phyloP scores from a whole-genome alignment of 371 early-diverging fungal species.

The Haplosporangium sp. region DNA sequence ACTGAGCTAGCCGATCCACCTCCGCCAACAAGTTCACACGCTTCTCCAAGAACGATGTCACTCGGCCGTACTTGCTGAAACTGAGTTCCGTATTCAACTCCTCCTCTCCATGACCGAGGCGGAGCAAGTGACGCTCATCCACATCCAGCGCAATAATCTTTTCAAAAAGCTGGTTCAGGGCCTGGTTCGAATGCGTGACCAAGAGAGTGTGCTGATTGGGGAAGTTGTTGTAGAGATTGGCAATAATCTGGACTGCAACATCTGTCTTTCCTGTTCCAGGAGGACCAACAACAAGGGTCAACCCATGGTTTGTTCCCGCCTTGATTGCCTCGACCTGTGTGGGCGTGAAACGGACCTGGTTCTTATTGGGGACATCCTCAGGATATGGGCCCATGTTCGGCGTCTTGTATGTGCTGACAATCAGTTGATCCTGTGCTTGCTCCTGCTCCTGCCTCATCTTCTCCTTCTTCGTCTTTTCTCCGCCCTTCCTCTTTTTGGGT shows the following conservation, averaged over 20 bases:
- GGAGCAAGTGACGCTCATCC: slow-evolving; percentile 90
- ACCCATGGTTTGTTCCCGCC: slow-evolving; percentile 84
- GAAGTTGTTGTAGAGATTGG: slow-evolving; percentile 91
- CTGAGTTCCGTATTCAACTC: slow-evolving; percentile 83
- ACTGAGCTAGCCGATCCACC: slow-evolving; percentile 81
- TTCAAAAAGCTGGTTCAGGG: slow-evolving; percentile 95
- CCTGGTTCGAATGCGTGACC: slow-evolving; percentile 95
- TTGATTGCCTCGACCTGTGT: slow-evolving; percentile 89
- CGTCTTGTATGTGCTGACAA: slow-evolving; percentile 68
- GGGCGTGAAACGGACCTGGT: slow-evolving; percentile 87
- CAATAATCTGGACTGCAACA: slow-evolving; percentile 94
- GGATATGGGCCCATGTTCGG: slow-evolving; percentile 83
- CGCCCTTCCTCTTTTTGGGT: slow-evolving; percentile 55
- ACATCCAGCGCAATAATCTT: slow-evolving; percentile 91
- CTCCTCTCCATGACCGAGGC: slow-evolving; percentile 95
- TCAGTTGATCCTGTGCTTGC: slow-evolving; percentile 56
- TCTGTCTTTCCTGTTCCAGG: slow-evolving; percentile 98
- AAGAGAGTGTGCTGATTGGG: slow-evolving; percentile 91
- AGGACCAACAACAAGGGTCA: slow-evolving; percentile 94
- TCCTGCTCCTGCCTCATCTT: slow-evolving; percentile 56
- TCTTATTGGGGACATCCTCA: slow-evolving; percentile 70
- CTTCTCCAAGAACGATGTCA: slow-evolving; percentile 89
- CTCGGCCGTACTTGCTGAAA: slow-evolving; percentile 94
- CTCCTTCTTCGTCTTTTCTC: slow-evolving; percentile 54
- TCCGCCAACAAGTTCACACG: slow-evolving; percentile 78